A percentile compares a stretch with the other conserved stretches of the same genome.
Evolutionary conservation across 192 early-diverging fungal species (phyloP).

Genomic region (Dimargaris cristalligena): DNA sequence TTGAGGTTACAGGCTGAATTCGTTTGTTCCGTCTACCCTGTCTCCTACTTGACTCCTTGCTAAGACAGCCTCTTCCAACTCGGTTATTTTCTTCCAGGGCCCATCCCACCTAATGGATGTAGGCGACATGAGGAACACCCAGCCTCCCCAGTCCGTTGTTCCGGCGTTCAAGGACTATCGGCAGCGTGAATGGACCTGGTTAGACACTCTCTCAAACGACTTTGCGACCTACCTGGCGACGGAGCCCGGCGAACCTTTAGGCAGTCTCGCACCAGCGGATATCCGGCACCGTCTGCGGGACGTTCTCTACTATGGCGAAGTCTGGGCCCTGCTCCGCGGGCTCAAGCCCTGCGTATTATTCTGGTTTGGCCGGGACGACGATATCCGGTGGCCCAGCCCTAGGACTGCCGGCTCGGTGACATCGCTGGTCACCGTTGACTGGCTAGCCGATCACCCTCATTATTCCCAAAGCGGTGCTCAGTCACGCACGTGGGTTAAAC

Average conservation of each 20-base stretch:
- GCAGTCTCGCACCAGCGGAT: background rate
- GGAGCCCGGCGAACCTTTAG: background rate
- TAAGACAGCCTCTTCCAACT: too few species aligned
- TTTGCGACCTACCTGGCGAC: background rate
- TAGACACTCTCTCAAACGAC: background rate
- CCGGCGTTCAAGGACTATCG: too few species aligned
- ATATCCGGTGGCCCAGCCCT: too few species aligned
- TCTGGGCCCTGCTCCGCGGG: background rate
- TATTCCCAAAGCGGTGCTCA: background rate
- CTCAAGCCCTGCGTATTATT: conserved; percentile 1
- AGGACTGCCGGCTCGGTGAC: background rate
- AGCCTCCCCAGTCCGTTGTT: too few species aligned
- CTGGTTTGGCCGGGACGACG: background rate
- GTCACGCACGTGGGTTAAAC: background rate
- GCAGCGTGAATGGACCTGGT: background rate
- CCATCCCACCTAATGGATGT: too few species aligned
- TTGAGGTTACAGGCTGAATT: too few species aligned
- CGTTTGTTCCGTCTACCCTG: too few species aligned
- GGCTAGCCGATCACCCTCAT: background rate
- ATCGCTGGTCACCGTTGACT: background rate
- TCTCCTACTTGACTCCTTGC: too few species aligned
- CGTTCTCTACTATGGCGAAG: background rate
- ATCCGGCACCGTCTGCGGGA: background rate
- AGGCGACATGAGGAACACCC: too few species aligned
- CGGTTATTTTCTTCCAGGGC: too few species aligned